Percentiles rank a stretch among this genome's conserved stretches.
phyloP scores from a whole-genome alignment of 352 stramenopile genomes.

The Globisporangium solare region DNA sequence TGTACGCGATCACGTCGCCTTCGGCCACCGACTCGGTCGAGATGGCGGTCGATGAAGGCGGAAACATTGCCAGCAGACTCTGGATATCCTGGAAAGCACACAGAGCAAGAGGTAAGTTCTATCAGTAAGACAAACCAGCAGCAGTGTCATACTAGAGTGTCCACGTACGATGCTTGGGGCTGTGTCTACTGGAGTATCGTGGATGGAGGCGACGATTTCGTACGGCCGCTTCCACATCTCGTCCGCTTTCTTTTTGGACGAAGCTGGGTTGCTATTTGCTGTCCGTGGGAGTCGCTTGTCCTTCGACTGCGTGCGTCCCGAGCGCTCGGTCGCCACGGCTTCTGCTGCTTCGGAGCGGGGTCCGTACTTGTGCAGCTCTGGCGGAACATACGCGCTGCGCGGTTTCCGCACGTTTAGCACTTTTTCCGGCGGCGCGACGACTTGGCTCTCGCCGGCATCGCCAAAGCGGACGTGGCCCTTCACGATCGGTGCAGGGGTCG shows the following conservation, averaged over 20 bases:
- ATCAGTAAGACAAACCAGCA: too few relatives aligned
- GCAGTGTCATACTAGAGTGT: too few relatives aligned
- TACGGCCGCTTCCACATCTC: constrained; percentile 81
- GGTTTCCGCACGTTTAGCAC: not conserved
- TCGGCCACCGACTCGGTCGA: constrained; percentile 18
- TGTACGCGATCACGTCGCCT: constrained; percentile 62
- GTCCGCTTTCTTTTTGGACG: constrained; percentile 22
- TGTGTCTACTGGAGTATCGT: constrained; percentile 19
- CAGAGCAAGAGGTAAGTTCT: not conserved
- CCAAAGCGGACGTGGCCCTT: constrained; percentile 44
- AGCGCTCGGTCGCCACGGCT: not conserved
- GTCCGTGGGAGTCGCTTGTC: not conserved
- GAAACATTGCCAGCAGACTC: constrained; percentile 26
- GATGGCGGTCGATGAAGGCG: not conserved
- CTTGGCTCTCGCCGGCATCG: constrained; percentile 18
- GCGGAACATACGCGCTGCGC: constrained; percentile 6
- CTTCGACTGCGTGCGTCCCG: not conserved
- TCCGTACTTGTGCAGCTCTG: constrained; percentile 56
- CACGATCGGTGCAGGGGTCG: constrained; percentile 11
- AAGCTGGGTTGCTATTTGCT: not conserved
- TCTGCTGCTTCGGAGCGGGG: constrained; percentile 13
- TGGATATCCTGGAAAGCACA: constrained; percentile 22
- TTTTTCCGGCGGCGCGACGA: not conserved
- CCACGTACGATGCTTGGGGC: not conserved
- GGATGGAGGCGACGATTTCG: constrained; percentile 64